Evolutionary conservation across 2,329 filamentous ascomycete species (phyloP), one percentile per base, ranked within the genome.

Genomic region (Plenodomus tracheiphilus): DNA sequence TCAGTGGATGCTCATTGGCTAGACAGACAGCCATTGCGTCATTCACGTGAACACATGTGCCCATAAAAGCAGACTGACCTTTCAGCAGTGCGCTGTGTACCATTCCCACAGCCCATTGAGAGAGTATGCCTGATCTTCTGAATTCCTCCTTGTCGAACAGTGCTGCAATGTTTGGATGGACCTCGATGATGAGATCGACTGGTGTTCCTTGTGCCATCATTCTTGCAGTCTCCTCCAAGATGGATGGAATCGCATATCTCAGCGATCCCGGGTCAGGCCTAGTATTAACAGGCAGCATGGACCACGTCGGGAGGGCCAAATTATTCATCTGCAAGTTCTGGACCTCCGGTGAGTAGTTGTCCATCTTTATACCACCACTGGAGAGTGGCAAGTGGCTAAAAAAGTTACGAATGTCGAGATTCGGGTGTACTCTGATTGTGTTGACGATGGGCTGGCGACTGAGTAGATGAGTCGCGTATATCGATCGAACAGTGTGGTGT

Each of bases 251-350:
- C 4, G 50, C 53, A 16, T 48, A 36, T 19, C 40, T 52, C 2
- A 62, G 17, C 2, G 58, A 60, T 0, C 61, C 61, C 6, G 59
- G 58, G 22, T 63, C 59, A 1, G 58, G 53, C 9, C 49, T 41
- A 2, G 59, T 60, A 28, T 55, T 64, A 7, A 62, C 50, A 3
- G 61, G 54, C 45, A 61, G 53, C 61, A 64, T 64, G 7, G 61
- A 53, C 61, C 61, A 64, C 3, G 54, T 63, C 2, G 61, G 61
- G n/a, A 64, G 17, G 11, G 51, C 60, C 1, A 64, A 28, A 22
- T 64, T 60, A 17, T 46, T 49, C 3, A 47, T 43, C 4, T 56
- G 54, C 2, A 43, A 43, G 8, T 56, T 41, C 30, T 60, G 58
- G 0, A 51, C 40, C 1, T 54, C 50, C 7, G 46, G 25, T 0